These are phyloP conservation scores for Moricandia moricandioides DNA, from an alignment of 345 rosid species.

Conservation along the genomic window DNA sequence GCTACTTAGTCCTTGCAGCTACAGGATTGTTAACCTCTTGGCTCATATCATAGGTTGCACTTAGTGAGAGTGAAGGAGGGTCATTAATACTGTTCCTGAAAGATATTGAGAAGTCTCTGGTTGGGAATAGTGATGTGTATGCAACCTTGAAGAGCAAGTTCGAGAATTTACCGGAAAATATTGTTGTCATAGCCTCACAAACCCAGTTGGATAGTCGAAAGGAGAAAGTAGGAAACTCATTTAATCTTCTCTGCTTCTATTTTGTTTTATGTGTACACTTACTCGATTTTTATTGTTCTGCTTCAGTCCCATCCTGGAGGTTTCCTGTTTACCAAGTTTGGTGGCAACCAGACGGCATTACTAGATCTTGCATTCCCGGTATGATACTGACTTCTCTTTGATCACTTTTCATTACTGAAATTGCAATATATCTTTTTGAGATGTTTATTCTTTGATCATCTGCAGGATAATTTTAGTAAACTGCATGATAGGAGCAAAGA, in stretches of 20 bases:
- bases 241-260: background rate
- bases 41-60: constrained; percentile 54
- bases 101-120: constrained; percentile 85
- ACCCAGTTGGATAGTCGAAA: constrained; percentile 86
- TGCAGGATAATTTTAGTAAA: constrained; percentile 86
- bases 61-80: constrained; percentile 60
- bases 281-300: constrained; percentile 4
- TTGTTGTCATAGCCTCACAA: constrained; percentile 89
- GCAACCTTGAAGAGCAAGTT: constrained; percentile 67
- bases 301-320: constrained; percentile 92
- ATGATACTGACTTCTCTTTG: constrained; percentile 28
- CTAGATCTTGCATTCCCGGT: constrained; percentile 95
- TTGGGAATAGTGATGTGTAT: constrained; percentile 68
- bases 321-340: constrained; percentile 89
- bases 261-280: constrained; percentile 6
- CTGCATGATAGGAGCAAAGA: constrained; percentile 90
- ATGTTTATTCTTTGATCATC: constrained; percentile 6
- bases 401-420: background rate
- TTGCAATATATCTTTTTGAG: background rate
- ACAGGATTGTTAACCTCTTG: constrained; percentile 16
- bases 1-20: constrained; percentile 9
- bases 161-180: constrained; percentile 69
- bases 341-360: constrained; percentile 86
- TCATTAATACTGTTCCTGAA: constrained; percentile 83
- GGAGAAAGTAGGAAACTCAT: constrained; percentile 64